Conservation (phyloP, 1,284 basidiomycete species). For the Ceratobasidium sp. region DNA sequence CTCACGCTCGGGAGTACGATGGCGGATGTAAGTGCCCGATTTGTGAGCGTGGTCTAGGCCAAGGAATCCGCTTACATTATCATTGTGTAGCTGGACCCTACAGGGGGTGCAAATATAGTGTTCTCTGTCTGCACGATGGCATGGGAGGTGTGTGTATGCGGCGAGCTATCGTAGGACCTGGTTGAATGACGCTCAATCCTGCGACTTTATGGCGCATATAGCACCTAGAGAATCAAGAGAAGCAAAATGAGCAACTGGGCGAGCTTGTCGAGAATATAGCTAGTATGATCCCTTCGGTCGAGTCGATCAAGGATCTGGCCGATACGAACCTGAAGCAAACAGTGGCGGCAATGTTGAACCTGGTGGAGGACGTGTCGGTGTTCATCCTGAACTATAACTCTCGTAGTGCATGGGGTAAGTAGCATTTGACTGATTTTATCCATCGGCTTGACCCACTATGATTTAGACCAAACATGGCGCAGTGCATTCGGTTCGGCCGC, state of each 20-base stretch:
- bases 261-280: not conserved
- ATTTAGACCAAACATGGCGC: not conserved
- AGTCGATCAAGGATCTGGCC: not conserved
- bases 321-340: constrained; percentile 1
- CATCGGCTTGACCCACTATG: not conserved
- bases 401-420: not conserved
- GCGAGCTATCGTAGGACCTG: too few relatives aligned
- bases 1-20: not conserved
- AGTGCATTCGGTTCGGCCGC: not conserved
- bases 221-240: not conserved
- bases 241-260: not conserved
- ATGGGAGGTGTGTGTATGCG: not conserved
- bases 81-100: not conserved
- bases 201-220: not conserved
- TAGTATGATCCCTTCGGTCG: not conserved
- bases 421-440: not conserved
- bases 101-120: not conserved
- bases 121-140: not conserved
- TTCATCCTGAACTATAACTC: not conserved
- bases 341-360: not conserved
- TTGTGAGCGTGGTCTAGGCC: too few relatives aligned
- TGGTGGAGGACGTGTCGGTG: constrained; percentile 8
- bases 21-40: not conserved
- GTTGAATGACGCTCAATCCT: too few relatives aligned
- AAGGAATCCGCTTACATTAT: not conserved